These are phyloP conservation scores for Aphanomyces invadans DNA, from an alignment of 352 stramenopile species.

Conservation along the genomic window DNA sequence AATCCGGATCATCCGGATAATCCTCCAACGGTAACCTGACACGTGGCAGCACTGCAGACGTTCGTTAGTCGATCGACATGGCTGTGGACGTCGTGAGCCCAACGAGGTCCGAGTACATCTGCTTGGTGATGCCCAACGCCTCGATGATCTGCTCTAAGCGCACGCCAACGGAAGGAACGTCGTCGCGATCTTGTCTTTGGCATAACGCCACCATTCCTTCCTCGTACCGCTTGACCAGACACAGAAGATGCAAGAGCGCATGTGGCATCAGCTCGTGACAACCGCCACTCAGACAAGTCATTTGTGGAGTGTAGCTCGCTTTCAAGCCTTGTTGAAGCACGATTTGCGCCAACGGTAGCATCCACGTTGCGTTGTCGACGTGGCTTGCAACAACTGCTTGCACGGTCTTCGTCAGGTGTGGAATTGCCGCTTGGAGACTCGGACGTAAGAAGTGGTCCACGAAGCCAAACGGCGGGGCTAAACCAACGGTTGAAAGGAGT, in stretches of 20 bases:
- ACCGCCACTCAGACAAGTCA: background rate
- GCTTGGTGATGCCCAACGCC: background rate
- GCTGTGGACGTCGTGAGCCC: background rate
- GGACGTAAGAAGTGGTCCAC: conserved; percentile 1
- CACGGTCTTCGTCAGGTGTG: background rate
- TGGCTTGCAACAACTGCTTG: background rate
- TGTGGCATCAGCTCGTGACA: background rate
- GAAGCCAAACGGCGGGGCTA: background rate
- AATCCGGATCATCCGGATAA: background rate
- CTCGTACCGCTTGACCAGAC: background rate
- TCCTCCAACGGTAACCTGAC: background rate
- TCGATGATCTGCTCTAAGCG: conserved; percentile 4
- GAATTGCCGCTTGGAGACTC: background rate
- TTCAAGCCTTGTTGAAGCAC: background rate
- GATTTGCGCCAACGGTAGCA: background rate
- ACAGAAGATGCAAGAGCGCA: background rate
- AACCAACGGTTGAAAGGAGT: background rate
- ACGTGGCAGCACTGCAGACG: background rate
- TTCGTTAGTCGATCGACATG: background rate
- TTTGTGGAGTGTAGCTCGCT: background rate
- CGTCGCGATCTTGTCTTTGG: background rate
- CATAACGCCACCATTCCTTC: background rate
- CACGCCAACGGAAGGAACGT: background rate
- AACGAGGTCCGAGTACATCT: background rate
- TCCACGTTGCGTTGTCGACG: background rate